These are phyloP conservation scores for Carex myosuroides DNA, from an alignment of 176 grass and related monocot species.

Conservation along the genomic window DNA sequence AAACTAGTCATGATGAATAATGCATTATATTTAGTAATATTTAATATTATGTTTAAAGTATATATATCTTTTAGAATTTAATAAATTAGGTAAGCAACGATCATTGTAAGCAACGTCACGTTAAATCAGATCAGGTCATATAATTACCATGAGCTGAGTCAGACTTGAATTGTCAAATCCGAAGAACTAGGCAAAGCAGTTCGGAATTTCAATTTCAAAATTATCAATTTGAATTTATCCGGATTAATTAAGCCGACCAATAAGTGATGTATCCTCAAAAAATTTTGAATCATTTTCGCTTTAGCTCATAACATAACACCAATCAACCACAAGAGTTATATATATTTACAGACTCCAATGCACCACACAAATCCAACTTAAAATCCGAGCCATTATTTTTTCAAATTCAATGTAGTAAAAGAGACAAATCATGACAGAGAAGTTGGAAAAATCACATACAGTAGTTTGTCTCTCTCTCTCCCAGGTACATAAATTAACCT, in stretches of 20 bases:
- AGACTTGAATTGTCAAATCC: too few relatives aligned
- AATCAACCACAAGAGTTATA: not conserved
- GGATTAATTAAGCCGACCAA: not conserved
- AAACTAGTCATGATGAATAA: too few relatives aligned
- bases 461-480: not conserved
- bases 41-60: too few relatives aligned
- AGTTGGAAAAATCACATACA: not conserved
- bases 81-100: too few relatives aligned
- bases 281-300: not conserved
- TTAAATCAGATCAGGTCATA: too few relatives aligned
- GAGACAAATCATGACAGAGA: constrained; percentile 16
- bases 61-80: too few relatives aligned
- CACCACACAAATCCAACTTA: not conserved
- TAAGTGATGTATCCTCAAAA: not conserved
- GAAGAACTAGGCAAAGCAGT: not conserved
- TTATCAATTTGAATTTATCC: not conserved
- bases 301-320: not conserved
- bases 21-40: too few relatives aligned
- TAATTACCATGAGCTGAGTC: too few relatives aligned
- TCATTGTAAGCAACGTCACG: too few relatives aligned
- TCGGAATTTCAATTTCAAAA: not conserved
- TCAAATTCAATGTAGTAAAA: not conserved
- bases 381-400: constrained; percentile 4
- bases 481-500: not conserved
- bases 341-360: not conserved